phyloP scores from a whole-genome alignment of 75 land plant genomes.

The Chamaecyparis obtusa region DNA sequence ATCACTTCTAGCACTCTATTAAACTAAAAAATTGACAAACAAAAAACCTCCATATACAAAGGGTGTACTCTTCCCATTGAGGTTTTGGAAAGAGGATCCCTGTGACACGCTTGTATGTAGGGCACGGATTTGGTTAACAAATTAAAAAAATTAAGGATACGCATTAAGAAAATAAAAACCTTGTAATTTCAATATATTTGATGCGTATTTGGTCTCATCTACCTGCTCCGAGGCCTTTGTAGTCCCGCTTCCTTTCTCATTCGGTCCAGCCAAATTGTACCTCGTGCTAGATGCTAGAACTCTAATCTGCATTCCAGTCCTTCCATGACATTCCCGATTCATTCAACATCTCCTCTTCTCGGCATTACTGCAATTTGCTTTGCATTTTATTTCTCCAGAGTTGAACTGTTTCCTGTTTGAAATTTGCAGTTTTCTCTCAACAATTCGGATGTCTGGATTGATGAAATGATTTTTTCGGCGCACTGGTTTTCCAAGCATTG shows the following conservation, averaged over 20 bases:
- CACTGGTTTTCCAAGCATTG: neutral
- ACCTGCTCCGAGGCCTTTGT: neutral
- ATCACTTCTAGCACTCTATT: too few species aligned
- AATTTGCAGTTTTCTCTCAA: neutral
- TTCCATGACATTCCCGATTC: neutral
- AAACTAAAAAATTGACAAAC: too few species aligned
- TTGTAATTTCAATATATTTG: neutral
- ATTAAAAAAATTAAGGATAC: neutral
- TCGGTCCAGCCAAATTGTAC: neutral
- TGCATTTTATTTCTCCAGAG: neutral
- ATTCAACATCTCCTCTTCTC: neutral
- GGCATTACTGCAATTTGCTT: neutral
- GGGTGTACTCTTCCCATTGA: too few species aligned
- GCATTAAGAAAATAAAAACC: neutral
- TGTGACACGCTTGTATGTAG: neutral
- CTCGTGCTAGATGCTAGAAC: neutral
- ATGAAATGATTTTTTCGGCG: neutral
- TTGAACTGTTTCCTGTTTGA: neutral
- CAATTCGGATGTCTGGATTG: neutral
- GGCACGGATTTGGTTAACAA: neutral
- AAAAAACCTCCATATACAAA: too few species aligned
- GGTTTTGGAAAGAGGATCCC: neutral
- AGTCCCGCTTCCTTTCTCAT: neutral
- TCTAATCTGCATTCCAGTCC: neutral
- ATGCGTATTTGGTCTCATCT: neutral